Conservation (phyloP, 2,329 filamentous ascomycete species). For the Beauveria bassiana region DNA sequence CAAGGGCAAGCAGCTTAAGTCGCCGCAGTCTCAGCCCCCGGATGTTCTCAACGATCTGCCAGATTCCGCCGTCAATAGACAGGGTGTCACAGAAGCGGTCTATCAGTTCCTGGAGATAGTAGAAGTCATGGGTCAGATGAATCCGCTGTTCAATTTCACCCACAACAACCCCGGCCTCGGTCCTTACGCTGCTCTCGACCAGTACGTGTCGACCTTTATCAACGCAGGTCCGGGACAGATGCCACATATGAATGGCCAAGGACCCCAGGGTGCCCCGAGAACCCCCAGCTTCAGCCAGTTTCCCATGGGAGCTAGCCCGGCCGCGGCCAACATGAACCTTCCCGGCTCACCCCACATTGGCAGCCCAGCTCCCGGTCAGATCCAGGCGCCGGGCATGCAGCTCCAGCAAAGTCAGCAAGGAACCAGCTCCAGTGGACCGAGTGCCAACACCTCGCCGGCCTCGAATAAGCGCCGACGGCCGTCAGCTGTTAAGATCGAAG, state of each 20-base stretch:
- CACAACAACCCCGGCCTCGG: slow-evolving; percentile 46
- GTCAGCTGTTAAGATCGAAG: slow-evolving; percentile 50
- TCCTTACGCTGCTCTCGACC: slow-evolving; percentile 52
- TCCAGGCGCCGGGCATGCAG: slow-evolving; percentile 60
- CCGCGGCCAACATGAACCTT: slow-evolving; percentile 50
- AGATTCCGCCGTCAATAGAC: slow-evolving; percentile 48
- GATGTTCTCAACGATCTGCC: slow-evolving; percentile 51
- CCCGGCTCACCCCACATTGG: slow-evolving; percentile 53
- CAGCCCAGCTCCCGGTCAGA: slow-evolving; percentile 53
- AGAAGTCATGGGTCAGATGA: slow-evolving; percentile 61
- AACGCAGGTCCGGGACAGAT: slow-evolving; percentile 28
- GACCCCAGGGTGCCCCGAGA: slow-evolving; percentile 39
- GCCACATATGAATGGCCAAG: slow-evolving; percentile 37
- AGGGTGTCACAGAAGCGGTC: slow-evolving; percentile 53
- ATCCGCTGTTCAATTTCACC: slow-evolving; percentile 51
- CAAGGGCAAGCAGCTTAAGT: slow-evolving; percentile 52
- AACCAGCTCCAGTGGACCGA: slow-evolving; percentile 57
- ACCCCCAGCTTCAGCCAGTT: slow-evolving; percentile 52
- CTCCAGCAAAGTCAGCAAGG: slow-evolving; percentile 62
- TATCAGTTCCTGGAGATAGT: slow-evolving; percentile 61
- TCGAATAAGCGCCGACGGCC: slow-evolving; percentile 52
- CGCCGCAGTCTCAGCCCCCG: slow-evolving; percentile 49
- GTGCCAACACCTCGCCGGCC: slow-evolving; percentile 58
- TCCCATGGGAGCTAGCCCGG: slow-evolving; percentile 51
- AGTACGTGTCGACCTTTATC: slow-evolving; percentile 46